A percentile compares a stretch with the other conserved stretches of the same genome.
Conservation (phyloP, 768 basidiomycete genomes). For the Rossbeevera mucosa region DNA sequence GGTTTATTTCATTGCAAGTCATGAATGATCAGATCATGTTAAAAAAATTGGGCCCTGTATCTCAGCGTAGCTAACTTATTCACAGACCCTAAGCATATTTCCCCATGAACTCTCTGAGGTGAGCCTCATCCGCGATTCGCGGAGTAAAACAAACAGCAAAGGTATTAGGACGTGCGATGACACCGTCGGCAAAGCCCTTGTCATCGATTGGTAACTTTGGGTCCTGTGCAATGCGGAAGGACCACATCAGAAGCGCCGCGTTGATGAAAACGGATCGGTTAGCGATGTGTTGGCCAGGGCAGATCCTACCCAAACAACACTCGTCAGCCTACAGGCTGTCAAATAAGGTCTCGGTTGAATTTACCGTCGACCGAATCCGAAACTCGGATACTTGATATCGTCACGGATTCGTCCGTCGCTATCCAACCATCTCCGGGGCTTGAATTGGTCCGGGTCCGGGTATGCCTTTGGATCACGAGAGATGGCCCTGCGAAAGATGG, state of each 20-base stretch:
- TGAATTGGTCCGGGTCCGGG: conserved; percentile 54
- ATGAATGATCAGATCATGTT: not conserved
- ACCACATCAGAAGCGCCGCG: conserved; percentile 59
- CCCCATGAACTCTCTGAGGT: conserved; percentile 25
- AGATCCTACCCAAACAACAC: conserved; percentile 39
- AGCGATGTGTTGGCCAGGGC: conserved; percentile 61
- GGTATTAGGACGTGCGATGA: conserved; percentile 59
- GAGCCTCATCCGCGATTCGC: conserved; percentile 27
- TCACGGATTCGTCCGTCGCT: conserved; percentile 40
- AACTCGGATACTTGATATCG: conserved; percentile 49
- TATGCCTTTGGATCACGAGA: conserved; percentile 55
- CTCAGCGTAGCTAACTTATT: no score
- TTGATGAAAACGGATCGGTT: conserved; percentile 63
- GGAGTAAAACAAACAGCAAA: conserved; percentile 58
- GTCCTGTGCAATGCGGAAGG: conserved; percentile 54
- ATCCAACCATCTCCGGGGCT: conserved; percentile 54
- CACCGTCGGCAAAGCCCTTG: conserved; percentile 57
- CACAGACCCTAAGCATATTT: conserved; percentile 17
- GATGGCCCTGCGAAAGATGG: conserved; percentile 38
- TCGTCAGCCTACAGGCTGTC: not conserved
- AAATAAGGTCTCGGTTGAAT: not conserved
- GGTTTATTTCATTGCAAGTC: not conserved
- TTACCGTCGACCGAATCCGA: conserved; percentile 51
- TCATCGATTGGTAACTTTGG: conserved; percentile 53
- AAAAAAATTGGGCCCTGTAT: not conserved